phyloP scores from a whole-genome alignment of 495 filamentous ascomycete species.

The Oleoguttula mirabilis region DNA sequence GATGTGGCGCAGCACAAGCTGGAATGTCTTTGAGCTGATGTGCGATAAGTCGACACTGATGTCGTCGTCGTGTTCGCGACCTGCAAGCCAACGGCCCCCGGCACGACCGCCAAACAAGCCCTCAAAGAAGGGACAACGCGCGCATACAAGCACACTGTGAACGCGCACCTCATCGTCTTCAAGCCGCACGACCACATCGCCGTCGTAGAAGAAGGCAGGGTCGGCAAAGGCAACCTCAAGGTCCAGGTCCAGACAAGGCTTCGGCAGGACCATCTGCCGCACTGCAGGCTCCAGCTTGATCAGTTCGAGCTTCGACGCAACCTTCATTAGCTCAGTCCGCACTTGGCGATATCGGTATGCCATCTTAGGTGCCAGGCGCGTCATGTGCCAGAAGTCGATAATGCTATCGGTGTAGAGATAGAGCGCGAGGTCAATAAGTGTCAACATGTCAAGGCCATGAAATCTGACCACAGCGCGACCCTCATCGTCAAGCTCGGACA shows the following conservation, averaged over 20 bases:
- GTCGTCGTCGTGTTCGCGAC: constrained; percentile 37
- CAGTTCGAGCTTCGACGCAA: constrained; percentile 56
- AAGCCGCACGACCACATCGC: constrained; percentile 66
- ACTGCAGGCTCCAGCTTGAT: constrained; percentile 58
- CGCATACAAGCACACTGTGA: constrained; percentile 67
- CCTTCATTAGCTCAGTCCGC: constrained; percentile 69
- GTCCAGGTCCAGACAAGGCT: constrained; percentile 51
- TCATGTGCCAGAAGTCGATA: constrained; percentile 73
- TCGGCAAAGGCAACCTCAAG: constrained; percentile 55
- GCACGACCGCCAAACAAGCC: constrained; percentile 79
- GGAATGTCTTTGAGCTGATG: constrained; percentile 56
- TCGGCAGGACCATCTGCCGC: constrained; percentile 55
- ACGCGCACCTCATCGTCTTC: constrained; percentile 52
- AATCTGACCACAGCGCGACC: constrained; percentile 46
- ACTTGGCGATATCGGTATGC: constrained; percentile 62
- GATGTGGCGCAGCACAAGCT: constrained; percentile 66
- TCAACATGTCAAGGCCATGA: constrained; percentile 56
- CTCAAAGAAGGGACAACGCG: constrained; percentile 84
- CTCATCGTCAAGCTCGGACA: constrained; percentile 40
- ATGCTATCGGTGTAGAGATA: constrained; percentile 73
- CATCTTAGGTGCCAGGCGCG: constrained; percentile 47
- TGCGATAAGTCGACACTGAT: constrained; percentile 75
- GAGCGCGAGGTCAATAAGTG: constrained; percentile 62
- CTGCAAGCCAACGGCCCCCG: constrained; percentile 66
- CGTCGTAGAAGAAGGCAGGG: constrained; percentile 54